phyloP scores from a whole-genome alignment of 805 yeast genomes.

The Candida boleticola region DNA sequence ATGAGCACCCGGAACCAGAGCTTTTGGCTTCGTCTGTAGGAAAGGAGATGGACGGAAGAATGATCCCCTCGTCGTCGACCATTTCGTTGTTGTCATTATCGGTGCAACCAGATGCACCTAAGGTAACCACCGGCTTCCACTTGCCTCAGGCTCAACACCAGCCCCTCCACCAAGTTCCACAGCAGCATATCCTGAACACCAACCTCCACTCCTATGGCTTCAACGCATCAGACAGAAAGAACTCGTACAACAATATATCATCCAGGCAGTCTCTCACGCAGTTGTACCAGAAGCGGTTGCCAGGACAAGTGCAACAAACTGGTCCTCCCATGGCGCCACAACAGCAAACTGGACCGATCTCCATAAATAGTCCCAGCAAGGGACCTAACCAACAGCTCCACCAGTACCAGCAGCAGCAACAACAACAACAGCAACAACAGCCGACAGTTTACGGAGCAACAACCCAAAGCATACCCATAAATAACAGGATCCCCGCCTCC shows the following conservation, averaged over 20 bases:
- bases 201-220: neutral
- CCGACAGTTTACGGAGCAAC: conserved; percentile 6
- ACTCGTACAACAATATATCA: conserved; percentile 7
- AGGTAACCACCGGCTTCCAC: conserved; percentile 3
- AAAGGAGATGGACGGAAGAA: conserved; percentile 35
- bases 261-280: conserved; percentile 7
- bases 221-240: neutral
- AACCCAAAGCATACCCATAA: conserved; percentile 30
- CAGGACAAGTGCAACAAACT: neutral
- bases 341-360: neutral
- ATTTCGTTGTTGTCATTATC: conserved; percentile 38
- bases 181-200: neutral
- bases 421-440: neutral
- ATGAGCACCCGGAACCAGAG: conserved; percentile 46
- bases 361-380: neutral
- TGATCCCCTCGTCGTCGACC: conserved; percentile 43
- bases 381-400: neutral
- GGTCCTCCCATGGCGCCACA: neutral
- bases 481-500: conserved; percentile 9
- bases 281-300: conserved; percentile 2
- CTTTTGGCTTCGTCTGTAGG: conserved; percentile 43
- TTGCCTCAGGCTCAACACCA: neutral
- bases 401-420: neutral
- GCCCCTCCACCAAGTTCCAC: neutral
- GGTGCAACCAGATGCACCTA: conserved; percentile 13